A percentile compares a stretch with the other conserved stretches of the same genome.
Evolutionary conservation across 352 stramenopile species (phyloP).

Genomic region (Phytophthora gonapodyides): DNA sequence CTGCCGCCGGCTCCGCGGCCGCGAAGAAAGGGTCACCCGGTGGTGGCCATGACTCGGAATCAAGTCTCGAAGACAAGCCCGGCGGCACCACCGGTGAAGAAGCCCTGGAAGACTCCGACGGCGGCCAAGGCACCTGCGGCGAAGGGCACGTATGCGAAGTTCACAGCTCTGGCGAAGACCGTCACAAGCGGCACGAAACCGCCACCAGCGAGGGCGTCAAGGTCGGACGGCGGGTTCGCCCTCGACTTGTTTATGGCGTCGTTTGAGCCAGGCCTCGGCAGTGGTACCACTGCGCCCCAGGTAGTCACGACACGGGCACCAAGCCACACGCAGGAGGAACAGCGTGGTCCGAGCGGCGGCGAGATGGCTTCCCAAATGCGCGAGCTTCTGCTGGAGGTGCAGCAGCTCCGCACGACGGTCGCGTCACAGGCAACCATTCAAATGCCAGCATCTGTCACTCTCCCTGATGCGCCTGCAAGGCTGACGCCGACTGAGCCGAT

Average conservation of each 20-base stretch:
- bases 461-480: background rate
- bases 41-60: constrained; percentile 2
- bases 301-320: background rate
- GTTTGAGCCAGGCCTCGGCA: constrained; percentile 5
- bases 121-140: constrained; percentile 1
- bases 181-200: too few relatives aligned
- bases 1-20: background rate
- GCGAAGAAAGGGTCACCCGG: background rate
- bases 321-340: background rate
- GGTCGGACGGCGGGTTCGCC: constrained; percentile 10
- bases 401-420: background rate
- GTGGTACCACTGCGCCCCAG: background rate
- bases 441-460: too few relatives aligned
- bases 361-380: too few relatives aligned
- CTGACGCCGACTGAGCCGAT: background rate
- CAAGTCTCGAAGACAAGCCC: constrained; percentile 5
- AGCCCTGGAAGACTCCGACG: constrained; percentile 5
- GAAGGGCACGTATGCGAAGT: too few relatives aligned
- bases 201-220: background rate
- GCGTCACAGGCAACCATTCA: background rate
- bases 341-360: background rate
- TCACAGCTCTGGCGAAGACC: background rate
- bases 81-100: constrained; percentile 2
- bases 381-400: too few relatives aligned
- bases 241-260: constrained; percentile 6